Conservation (phyloP, 1,284 basidiomycete genomes). For the Sporisorium graminicola region DNA sequence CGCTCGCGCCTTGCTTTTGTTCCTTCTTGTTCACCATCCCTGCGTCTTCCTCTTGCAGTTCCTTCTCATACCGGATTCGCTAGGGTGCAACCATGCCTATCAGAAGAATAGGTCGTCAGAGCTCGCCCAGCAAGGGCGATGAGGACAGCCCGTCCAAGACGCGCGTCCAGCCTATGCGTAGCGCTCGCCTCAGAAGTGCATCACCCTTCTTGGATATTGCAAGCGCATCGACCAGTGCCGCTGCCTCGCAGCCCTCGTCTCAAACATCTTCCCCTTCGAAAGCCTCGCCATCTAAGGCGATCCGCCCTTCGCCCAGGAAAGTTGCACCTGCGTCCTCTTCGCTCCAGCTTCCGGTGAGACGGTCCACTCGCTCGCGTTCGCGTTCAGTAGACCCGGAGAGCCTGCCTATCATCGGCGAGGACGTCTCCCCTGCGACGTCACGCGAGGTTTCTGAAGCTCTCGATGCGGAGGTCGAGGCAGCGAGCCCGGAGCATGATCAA, state of each 20-base stretch:
- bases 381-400: slow-evolving; percentile 32
- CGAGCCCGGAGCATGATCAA: slow-evolving; percentile 1
- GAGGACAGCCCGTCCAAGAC: slow-evolving; percentile 41
- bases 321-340: slow-evolving; percentile 25
- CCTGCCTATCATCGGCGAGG: slow-evolving; percentile 26
- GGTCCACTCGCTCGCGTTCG: slow-evolving; percentile 45
- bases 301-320: slow-evolving; percentile 39
- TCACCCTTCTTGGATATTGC: slow-evolving; percentile 40
- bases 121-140: slow-evolving; percentile 39
- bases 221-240: slow-evolving; percentile 21
- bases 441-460: slow-evolving; percentile 8
- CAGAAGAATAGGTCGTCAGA: slow-evolving; percentile 42
- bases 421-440: not conserved
- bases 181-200: slow-evolving; percentile 44
- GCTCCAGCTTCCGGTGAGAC: slow-evolving; percentile 26
- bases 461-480: slow-evolving; percentile 13
- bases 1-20: not conserved
- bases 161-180: slow-evolving; percentile 45
- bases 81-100: slow-evolving; percentile 25
- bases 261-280: slow-evolving; percentile 9
- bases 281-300: slow-evolving; percentile 26
- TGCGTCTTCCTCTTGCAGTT: not conserved
- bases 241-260: slow-evolving; percentile 20
- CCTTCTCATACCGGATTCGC: not conserved
- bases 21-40: not conserved